Conservation (phyloP, 2,329 filamentous ascomycete genomes). For the Cordyceps fumosorosea region DNA sequence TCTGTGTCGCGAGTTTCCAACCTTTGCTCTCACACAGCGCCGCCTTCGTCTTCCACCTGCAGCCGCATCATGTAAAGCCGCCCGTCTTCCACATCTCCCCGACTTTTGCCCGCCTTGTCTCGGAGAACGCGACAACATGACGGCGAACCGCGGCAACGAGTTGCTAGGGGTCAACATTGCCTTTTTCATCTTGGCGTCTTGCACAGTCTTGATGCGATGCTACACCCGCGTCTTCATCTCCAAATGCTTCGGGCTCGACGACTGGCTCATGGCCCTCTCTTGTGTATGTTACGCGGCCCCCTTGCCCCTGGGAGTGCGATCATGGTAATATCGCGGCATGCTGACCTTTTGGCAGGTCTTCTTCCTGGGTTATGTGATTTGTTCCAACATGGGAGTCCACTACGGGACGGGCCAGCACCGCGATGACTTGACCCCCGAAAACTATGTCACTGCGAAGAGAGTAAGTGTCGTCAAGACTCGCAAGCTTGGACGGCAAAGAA, state of each 20-base stretch:
- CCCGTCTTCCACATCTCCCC: not conserved
- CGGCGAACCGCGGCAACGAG: slow-evolving; percentile 24
- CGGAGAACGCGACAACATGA: not conserved
- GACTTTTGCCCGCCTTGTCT: not conserved
- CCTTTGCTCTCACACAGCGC: not conserved
- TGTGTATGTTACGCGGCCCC: slow-evolving; percentile 20
- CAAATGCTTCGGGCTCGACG: slow-evolving; percentile 29
- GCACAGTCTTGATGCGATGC: slow-evolving; percentile 24
- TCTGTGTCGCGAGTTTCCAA: not conserved
- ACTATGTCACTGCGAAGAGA: slow-evolving; percentile 24
- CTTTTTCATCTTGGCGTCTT: slow-evolving; percentile 21
- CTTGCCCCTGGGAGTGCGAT: not conserved
- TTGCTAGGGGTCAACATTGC: slow-evolving; percentile 27
- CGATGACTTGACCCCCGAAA: slow-evolving; percentile 20
- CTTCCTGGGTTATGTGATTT: slow-evolving; percentile 23
- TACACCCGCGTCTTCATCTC: slow-evolving; percentile 28
- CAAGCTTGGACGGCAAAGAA: no score
- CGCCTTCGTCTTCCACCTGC: not conserved
- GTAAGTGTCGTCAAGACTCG: slow-evolving; percentile 19
- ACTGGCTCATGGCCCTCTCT: slow-evolving; percentile 30
- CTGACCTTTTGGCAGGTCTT: slow-evolving; percentile 15
- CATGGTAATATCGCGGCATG: not conserved
- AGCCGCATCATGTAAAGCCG: not conserved
- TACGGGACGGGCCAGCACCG: slow-evolving; percentile 31
- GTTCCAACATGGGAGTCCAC: slow-evolving; percentile 25